Evolutionary conservation across 257 asterid species (phyloP).

Genomic region (Cruciata laevipes): DNA sequence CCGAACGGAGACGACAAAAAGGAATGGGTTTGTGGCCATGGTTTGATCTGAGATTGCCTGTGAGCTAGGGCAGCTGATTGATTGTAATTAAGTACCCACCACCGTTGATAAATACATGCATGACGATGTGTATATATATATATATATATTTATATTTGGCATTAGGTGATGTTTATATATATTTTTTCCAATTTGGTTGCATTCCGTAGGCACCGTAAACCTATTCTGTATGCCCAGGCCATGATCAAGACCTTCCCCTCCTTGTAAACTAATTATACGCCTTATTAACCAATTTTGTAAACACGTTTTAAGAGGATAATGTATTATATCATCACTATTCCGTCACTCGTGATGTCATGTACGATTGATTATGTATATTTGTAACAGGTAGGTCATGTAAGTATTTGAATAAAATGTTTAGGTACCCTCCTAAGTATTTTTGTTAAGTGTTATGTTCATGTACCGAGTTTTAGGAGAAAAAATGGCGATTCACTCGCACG

Average conservation of each 20-base stretch:
- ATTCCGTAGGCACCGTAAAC: constrained; percentile 17
- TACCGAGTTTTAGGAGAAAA: no score
- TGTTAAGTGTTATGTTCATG: no score
- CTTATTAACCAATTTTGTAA: no score
- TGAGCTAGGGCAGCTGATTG: constrained; percentile 31
- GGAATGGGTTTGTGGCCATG: no score
- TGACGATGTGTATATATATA: no score
- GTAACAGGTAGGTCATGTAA: not conserved
- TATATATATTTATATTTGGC: not conserved
- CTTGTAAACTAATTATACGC: not conserved
- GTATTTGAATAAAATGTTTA: not conserved
- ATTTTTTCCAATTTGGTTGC: not conserved
- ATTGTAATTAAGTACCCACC: not conserved
- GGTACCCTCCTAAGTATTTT: no score
- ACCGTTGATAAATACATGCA: constrained; percentile 1
- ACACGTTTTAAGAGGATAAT: not conserved
- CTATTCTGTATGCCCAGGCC: not conserved
- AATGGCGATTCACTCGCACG: no score
- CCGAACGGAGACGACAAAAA: not conserved
- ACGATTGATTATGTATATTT: not conserved
- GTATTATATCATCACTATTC: constrained; percentile 16
- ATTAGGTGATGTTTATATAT: not conserved
- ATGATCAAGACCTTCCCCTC: not conserved
- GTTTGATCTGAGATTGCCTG: constrained; percentile 40
- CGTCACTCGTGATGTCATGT: constrained; percentile 20